These are phyloP conservation scores for Jacaranda mimosifolia DNA, from an alignment of 257 asterid species.

Conservation along the genomic window DNA sequence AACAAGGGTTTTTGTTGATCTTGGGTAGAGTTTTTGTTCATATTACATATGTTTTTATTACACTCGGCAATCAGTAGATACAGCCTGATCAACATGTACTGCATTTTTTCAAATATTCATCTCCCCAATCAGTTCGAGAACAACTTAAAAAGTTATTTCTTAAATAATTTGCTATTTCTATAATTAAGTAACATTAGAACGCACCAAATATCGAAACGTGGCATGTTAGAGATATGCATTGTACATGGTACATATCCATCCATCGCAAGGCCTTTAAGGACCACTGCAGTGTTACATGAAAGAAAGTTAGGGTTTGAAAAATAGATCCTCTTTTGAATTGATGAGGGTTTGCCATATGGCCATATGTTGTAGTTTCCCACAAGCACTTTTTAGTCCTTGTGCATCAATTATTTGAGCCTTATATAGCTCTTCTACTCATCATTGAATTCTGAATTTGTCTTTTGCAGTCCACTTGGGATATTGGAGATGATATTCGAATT, in stretches of 20 bases:
- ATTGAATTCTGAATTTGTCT: conserved; percentile 40
- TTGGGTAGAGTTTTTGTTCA: too few relatives aligned
- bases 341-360: conserved; percentile 36
- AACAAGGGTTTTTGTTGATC: too few relatives aligned
- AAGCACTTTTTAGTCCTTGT: neutral
- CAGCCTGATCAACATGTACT: too few relatives aligned
- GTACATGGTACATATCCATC: neutral
- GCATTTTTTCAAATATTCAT: too few relatives aligned
- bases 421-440: conserved; percentile 29
- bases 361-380: conserved; percentile 15
- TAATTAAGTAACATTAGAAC: too few relatives aligned
- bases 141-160: too few relatives aligned
- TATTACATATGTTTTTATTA: too few relatives aligned
- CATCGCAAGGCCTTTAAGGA: conserved; percentile 6
- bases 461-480: conserved; percentile 35
- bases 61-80: too few relatives aligned
- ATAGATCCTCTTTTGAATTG: neutral
- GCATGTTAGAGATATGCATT: neutral
- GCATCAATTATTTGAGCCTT: conserved; percentile 30
- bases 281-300: conserved; percentile 20
- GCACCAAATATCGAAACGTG: neutral
- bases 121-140: too few relatives aligned
- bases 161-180: too few relatives aligned
- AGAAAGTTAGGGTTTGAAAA: conserved; percentile 25
- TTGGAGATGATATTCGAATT: conserved; percentile 31